These are phyloP conservation scores for Fusarium cicatricum DNA, from an alignment of 2,329 filamentous ascomycete genomes.

Conservation along the genomic window DNA sequence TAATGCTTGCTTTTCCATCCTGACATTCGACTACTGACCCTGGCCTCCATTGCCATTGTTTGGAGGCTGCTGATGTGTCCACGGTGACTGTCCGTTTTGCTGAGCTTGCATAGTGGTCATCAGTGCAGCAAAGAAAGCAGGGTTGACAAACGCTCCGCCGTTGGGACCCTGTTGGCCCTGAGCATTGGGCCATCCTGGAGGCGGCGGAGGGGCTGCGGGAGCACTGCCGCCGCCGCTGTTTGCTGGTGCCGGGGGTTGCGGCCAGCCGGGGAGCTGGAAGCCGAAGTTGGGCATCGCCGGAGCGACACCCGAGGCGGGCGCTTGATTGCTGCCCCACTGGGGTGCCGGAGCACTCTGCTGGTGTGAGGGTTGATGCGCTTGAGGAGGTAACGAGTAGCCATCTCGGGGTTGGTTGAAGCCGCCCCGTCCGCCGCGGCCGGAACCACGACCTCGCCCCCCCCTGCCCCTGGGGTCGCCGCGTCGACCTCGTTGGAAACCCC, in stretches of 20 bases:
- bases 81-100: constrained; percentile 44
- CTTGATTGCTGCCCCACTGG: constrained; percentile 27
- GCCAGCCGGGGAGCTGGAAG: constrained; percentile 57
- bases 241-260: constrained; percentile 42
- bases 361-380: constrained; percentile 45
- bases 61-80: constrained; percentile 44
- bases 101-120: constrained; percentile 54
- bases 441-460: constrained; percentile 52
- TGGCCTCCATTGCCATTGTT: constrained; percentile 36
- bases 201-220: constrained; percentile 53
- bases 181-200: constrained; percentile 46
- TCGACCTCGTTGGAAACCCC: constrained; percentile 49
- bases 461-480: constrained; percentile 58
- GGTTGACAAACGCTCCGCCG: constrained; percentile 62
- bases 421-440: constrained; percentile 52
- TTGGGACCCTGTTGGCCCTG: constrained; percentile 44
- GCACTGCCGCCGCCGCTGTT: constrained; percentile 41
- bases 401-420: constrained; percentile 45
- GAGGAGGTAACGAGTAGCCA: constrained; percentile 54
- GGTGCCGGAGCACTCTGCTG: constrained; percentile 42
- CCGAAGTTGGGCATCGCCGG: constrained; percentile 48
- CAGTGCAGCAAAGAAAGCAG: constrained; percentile 62
- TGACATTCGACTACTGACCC: constrained; percentile 31
- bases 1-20: constrained; percentile 11
- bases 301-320: constrained; percentile 24